Conservation (phyloP, 1,284 basidiomycete species). For the Hypsizygus ulmarius region DNA sequence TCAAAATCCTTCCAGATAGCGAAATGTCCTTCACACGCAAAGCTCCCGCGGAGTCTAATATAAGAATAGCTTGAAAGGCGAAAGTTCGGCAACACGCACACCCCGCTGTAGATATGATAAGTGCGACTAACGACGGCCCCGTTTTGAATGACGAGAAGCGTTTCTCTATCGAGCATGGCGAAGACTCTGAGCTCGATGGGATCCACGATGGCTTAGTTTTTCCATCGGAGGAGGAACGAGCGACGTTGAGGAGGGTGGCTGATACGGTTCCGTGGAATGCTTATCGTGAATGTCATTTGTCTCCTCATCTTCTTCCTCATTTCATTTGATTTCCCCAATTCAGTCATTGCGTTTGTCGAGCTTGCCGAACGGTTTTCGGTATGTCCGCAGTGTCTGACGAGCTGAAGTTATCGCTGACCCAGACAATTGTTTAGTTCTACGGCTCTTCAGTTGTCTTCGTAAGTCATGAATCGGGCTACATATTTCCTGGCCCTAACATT, state of each 20-base stretch:
- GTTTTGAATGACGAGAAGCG: no score
- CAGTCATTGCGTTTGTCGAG: constrained; percentile 72
- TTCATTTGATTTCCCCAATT: constrained; percentile 12
- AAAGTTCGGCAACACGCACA: no score
- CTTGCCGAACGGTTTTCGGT: constrained; percentile 77
- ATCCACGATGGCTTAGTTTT: constrained; percentile 58
- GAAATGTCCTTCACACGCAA: no score
- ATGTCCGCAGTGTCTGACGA: constrained; percentile 18
- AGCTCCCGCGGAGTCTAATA: no score
- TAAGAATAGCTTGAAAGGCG: no score
- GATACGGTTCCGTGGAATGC: constrained; percentile 65
- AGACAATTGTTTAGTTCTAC: constrained; percentile 36
- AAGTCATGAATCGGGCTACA: constrained; percentile 26
- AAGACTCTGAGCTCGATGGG: constrained; percentile 31
- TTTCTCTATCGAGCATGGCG: no score
- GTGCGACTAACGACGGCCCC: no score
- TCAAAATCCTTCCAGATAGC: no score
- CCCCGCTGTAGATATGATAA: no score
- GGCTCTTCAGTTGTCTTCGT: constrained; percentile 69
- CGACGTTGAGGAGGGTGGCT: constrained; percentile 58
- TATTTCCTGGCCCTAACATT: background rate
- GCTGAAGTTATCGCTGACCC: background rate
- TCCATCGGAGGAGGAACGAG: constrained; percentile 68
- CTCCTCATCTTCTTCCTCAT: constrained; percentile 12
- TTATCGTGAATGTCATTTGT: constrained; percentile 46